Percentiles rank a stretch among this genome's conserved stretches.
These are phyloP conservation scores for Alloascoidea africana DNA, from an alignment of 805 yeast genomes.

Conservation along the genomic window DNA sequence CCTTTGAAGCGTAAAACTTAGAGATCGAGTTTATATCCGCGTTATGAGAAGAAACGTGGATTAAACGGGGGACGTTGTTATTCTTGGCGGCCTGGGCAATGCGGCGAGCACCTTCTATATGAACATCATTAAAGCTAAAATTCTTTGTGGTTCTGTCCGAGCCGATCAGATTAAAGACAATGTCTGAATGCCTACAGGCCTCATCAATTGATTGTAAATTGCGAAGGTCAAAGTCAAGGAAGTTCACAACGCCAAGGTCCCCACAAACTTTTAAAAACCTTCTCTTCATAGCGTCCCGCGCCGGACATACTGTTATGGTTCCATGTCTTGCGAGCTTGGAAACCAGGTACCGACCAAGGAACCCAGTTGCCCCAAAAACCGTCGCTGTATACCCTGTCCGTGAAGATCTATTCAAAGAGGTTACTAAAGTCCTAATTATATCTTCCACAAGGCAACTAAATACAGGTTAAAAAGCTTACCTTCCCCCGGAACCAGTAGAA, in stretches of 20 bases:
- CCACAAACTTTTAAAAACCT: slow-evolving; percentile 73
- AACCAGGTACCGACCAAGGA: slow-evolving; percentile 57
- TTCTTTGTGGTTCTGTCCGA: slow-evolving; percentile 64
- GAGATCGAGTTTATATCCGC: slow-evolving; percentile 58
- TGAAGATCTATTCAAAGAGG: slow-evolving; percentile 36
- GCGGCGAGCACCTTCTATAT: slow-evolving; percentile 65
- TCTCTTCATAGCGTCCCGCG: slow-evolving; percentile 61
- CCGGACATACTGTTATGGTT: slow-evolving; percentile 64
- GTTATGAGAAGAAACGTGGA: slow-evolving; percentile 70
- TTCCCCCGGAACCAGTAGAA: slow-evolving; percentile 63
- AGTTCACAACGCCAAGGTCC: slow-evolving; percentile 77
- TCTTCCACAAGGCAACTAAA: background rate
- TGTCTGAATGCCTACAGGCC: slow-evolving; percentile 66
- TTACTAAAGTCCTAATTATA: too few relatives aligned
- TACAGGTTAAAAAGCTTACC: slow-evolving; percentile 8
- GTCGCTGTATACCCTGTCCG: slow-evolving; percentile 83
- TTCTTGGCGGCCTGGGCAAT: slow-evolving; percentile 60
- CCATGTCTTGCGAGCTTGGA: slow-evolving; percentile 74
- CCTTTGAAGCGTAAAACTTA: slow-evolving; percentile 66
- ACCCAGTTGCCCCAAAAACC: slow-evolving; percentile 73
- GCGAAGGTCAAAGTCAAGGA: slow-evolving; percentile 70
- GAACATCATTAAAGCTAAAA: slow-evolving; percentile 71
- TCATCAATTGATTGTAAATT: slow-evolving; percentile 64
- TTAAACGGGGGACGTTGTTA: slow-evolving; percentile 54
- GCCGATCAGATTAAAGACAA: slow-evolving; percentile 70